Evolutionary conservation across 1,284 basidiomycete species (phyloP), one percentile per base, ranked within the genome.

Genomic region (Earliella scabrosa): DNA sequence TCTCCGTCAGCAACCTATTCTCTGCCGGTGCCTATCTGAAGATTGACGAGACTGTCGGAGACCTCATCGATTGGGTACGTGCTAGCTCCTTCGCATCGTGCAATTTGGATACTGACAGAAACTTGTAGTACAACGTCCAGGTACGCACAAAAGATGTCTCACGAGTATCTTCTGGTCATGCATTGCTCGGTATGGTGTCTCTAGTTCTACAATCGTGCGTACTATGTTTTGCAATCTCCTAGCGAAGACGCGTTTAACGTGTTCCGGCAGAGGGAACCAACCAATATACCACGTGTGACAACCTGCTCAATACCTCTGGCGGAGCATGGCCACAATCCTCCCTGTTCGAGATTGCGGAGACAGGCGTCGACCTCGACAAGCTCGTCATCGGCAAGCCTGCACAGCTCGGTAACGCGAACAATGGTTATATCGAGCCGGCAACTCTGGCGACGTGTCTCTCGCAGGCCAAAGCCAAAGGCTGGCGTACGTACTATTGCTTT

Each of bases 361-460:
- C 73, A 43, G 84, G 84, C 36, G 77, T 88, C 5, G 66, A 76
- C 3, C 66, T 83, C 35, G 67, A 75, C 66, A 80, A 81, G 69
- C 65, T 80, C 36, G 79, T 83, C 51, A 83, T 89, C 52, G 87
- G 87, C 3, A 89, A 89, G 71, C 87, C 86, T 0, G 86, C 75
- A 0, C 34, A 73, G 4, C 48, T 54, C 5, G 67, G 74, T 8
- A 84, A 86, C 63, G 85, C 85, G 3, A 77, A 52, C 61, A 86
- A 80, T 60, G 87, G 87, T 3, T 86, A 76, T 65, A 85, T 88
- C 53, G 69, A 68, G 20, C 72, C 85, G 3, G 64, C 73, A 0
- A 79, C 78, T 0, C 75, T 88, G 11, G 83, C 85, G 13, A 67
- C 66, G 1, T 89, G 86, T 65, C 67, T 88, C 26, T 63, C 71